Percentiles rank a stretch among this genome's conserved stretches.
These are phyloP conservation scores for Cyberlindnera veronae DNA, from an alignment of 805 yeast genomes.

Conservation along the genomic window DNA sequence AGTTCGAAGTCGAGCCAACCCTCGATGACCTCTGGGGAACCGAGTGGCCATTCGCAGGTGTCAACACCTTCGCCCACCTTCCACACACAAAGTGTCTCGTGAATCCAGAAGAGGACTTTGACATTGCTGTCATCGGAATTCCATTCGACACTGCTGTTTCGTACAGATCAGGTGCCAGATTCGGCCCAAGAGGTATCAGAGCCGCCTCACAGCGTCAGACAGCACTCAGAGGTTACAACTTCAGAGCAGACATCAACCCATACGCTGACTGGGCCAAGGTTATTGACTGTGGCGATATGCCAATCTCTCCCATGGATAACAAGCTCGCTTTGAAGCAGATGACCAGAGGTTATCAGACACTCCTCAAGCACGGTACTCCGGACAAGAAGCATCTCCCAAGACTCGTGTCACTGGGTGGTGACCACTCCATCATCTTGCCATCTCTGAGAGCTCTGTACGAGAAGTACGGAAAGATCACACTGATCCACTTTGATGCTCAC, in stretches of 20 bases:
- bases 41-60: conserved; percentile 69
- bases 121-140: conserved; percentile 56
- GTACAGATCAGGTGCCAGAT: conserved; percentile 50
- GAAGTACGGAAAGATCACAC: conserved; percentile 63
- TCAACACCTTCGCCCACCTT: conserved; percentile 72
- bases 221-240: conserved; percentile 65
- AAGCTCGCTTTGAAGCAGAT: conserved; percentile 59
- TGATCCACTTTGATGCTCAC: conserved; percentile 84
- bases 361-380: conserved; percentile 35
- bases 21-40: conserved; percentile 68
- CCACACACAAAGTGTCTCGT: conserved; percentile 56
- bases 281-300: conserved; percentile 67
- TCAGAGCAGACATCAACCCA: conserved; percentile 59
- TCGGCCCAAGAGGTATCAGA: conserved; percentile 59
- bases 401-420: conserved; percentile 76
- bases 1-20: conserved; percentile 30
- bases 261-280: conserved; percentile 50
- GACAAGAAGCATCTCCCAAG: conserved; percentile 46
- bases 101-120: conserved; percentile 46
- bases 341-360: conserved; percentile 54
- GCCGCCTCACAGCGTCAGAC: conserved; percentile 70
- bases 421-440: conserved; percentile 73
- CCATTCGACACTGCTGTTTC: conserved; percentile 53
- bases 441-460: conserved; percentile 62
- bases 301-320: conserved; percentile 67